These are phyloP conservation scores for Plasmodium reichenowi DNA, from an alignment of 169 alveolate species.

Conservation along the genomic window DNA sequence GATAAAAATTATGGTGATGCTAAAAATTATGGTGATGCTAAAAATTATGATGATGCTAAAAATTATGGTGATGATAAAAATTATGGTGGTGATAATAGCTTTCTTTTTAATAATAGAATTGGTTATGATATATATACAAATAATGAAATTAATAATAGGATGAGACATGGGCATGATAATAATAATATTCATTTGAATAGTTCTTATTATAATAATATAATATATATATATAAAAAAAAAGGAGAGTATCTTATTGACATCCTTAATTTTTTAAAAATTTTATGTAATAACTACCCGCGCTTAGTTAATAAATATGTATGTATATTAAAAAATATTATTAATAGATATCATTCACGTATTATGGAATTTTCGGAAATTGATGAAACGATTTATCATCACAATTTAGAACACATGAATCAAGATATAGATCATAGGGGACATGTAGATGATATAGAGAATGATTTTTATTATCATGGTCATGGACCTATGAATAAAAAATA, in stretches of 20 bases:
- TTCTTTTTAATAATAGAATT: too few relatives aligned
- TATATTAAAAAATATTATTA: slow-evolving; percentile 49
- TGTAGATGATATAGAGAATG: neutral
- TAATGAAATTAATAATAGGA: neutral
- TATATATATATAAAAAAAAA: slow-evolving; percentile 53
- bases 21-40: too few relatives aligned
- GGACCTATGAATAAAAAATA: neutral
- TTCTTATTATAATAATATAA: slow-evolving; percentile 10
- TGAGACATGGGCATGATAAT: too few relatives aligned
- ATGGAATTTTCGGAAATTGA: slow-evolving; percentile 76
- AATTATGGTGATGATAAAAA: too few relatives aligned
- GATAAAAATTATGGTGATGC: too few relatives aligned
- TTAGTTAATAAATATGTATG: slow-evolving; percentile 60
- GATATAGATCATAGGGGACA: too few relatives aligned
- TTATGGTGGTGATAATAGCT: too few relatives aligned
- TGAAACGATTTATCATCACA: slow-evolving; percentile 61
- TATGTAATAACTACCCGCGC: slow-evolving; percentile 50
- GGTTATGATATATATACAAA: neutral
- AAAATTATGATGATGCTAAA: too few relatives aligned
- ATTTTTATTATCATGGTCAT: neutral
- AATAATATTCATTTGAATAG: neutral
- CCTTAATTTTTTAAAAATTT: slow-evolving; percentile 20
- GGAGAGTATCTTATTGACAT: slow-evolving; percentile 63
- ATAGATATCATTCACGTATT: slow-evolving; percentile 68
- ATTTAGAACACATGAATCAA: slow-evolving; percentile 34